phyloP scores from a whole-genome alignment of 2,329 filamentous ascomycete species.

The Westerdykella ornata region DNA sequence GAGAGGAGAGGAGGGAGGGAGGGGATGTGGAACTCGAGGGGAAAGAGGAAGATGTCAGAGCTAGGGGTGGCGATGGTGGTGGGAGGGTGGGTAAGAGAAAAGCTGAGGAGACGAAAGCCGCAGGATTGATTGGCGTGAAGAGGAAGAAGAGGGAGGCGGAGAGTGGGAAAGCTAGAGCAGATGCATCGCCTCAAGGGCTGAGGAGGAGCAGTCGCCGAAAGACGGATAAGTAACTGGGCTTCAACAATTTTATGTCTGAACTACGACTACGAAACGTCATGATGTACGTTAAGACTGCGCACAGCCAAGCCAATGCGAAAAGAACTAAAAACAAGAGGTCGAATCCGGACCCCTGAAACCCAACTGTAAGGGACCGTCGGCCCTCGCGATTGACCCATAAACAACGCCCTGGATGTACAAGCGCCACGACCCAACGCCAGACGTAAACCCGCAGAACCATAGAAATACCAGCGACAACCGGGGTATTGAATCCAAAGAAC shows the following conservation, averaged over 20 bases:
- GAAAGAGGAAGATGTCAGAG: not conserved
- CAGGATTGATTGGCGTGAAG: conserved; percentile 17
- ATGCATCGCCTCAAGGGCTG: conserved; percentile 13
- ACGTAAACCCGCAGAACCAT: not conserved
- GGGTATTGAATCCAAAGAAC: not conserved
- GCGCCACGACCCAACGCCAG: not conserved
- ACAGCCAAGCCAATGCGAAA: too few relatives aligned
- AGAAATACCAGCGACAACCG: too few relatives aligned
- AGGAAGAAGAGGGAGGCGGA: conserved; percentile 14
- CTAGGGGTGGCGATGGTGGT: not conserved
- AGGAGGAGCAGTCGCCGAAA: conserved; percentile 24
- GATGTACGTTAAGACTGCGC: too few relatives aligned
- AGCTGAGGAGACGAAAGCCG: not conserved
- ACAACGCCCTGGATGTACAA: too few relatives aligned
- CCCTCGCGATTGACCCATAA: too few relatives aligned
- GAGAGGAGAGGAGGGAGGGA: not conserved
- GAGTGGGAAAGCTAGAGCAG: too few relatives aligned
- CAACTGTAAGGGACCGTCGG: too few relatives aligned
- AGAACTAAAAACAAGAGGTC: too few relatives aligned
- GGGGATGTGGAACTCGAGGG: not conserved
- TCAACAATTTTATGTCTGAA: too few relatives aligned
- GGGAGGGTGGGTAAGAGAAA: not conserved
- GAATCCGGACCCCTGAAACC: too few relatives aligned
- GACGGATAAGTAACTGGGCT: not conserved
- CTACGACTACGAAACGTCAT: too few relatives aligned